A percentile compares a stretch with the other conserved stretches of the same genome.
Evolutionary conservation across 2,329 filamentous ascomycete genomes (phyloP).

Genomic region (Pestalotiopsis sp.): DNA sequence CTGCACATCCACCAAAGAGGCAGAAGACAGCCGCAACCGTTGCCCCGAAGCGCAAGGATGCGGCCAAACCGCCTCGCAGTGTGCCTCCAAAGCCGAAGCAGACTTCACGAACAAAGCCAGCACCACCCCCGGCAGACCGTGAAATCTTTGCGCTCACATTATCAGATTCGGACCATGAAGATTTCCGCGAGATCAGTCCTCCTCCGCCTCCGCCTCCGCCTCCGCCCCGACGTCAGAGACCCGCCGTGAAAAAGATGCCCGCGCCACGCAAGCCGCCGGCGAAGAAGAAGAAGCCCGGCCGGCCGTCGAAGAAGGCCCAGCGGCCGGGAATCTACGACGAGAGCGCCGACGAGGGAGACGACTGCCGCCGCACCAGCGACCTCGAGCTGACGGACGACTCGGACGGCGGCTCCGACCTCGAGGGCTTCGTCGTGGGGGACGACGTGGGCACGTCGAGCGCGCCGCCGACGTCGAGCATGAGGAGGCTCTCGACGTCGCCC

Average conservation of each 20-base stretch:
- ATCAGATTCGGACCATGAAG: neutral
- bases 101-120: neutral
- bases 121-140: neutral
- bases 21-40: conserved; percentile 18
- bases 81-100: conserved; percentile 7
- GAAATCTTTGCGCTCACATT: neutral
- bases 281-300: conserved; percentile 11
- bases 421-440: conserved; percentile 32
- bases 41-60: conserved; percentile 18
- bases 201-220: conserved; percentile 7
- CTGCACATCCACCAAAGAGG: conserved; percentile 26
- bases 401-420: conserved; percentile 32
- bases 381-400: conserved; percentile 37
- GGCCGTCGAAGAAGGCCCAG: conserved; percentile 21
- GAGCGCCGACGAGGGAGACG: conserved; percentile 34
- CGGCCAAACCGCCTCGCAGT: conserved; percentile 15
- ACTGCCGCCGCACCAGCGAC: conserved; percentile 36
- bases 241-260: neutral
- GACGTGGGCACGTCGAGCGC: conserved; percentile 30
- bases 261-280: conserved; percentile 9
- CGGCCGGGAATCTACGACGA: conserved; percentile 27
- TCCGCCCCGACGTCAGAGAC: neutral
- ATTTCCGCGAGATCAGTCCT: neutral
- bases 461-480: conserved; percentile 26
- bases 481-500: conserved; percentile 24